phyloP scores from a whole-genome alignment of 1,139 yeast genomes.

The Torulaspora pretoriensis region DNA sequence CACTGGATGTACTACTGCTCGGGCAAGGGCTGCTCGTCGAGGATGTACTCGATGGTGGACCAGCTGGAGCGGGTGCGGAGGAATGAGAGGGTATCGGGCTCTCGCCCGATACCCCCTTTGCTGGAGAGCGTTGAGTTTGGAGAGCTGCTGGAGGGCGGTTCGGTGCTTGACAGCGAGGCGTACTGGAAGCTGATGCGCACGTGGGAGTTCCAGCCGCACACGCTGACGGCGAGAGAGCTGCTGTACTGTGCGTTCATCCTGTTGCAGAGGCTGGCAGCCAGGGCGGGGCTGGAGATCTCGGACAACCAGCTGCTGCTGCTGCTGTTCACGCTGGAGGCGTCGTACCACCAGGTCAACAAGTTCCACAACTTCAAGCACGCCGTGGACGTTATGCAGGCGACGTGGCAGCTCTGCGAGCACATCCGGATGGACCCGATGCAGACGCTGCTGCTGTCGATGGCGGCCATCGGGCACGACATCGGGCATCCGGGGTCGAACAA shows the following conservation, averaged over 20 bases:
- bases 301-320: constrained; percentile 28
- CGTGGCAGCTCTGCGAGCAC: constrained; percentile 36
- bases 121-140: constrained; percentile 21
- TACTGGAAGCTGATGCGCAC: constrained; percentile 24
- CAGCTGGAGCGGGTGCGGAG: constrained; percentile 15
- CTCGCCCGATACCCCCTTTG: constrained; percentile 19
- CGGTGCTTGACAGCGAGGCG: constrained; percentile 10
- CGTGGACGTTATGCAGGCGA: constrained; percentile 89
- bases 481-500: constrained; percentile 96
- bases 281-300: constrained; percentile 19
- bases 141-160: constrained; percentile 6
- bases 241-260: constrained; percentile 31
- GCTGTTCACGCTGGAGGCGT: constrained; percentile 47
- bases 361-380: constrained; percentile 97
- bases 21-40: constrained; percentile 18
- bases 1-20: constrained; percentile 30
- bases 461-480: constrained; percentile 92
- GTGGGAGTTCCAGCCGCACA: constrained; percentile 35
- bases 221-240: constrained; percentile 26
- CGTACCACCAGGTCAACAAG: constrained; percentile 78
- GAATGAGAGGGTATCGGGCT: not conserved
- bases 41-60: constrained; percentile 26
- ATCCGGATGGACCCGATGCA: constrained; percentile 16
- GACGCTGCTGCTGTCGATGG: constrained; percentile 48
- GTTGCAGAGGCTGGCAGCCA: constrained; percentile 21